Base-by-base conservation (phyloP, 2,329 filamentous ascomycete genomes). In the Ophiostoma perfectum region DNA sequence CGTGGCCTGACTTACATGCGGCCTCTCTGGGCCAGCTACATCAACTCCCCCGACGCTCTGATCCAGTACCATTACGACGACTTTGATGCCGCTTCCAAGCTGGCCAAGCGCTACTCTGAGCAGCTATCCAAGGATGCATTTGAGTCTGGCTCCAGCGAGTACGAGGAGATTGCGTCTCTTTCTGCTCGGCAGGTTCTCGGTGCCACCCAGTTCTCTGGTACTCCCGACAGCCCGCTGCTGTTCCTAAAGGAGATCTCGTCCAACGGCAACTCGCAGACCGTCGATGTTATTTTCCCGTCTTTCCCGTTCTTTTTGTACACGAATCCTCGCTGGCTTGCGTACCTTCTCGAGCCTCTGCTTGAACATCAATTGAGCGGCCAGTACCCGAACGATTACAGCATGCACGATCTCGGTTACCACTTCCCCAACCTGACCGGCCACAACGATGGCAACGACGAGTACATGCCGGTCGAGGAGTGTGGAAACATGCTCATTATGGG, bases 201-300 rank as follows among this genome's bases (percentile, higher is more conserved):
- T 11, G 91, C 89, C 3, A 91, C 89, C 14, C 87, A 86, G 71
- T 92, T 93, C 78, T 83, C 89, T 9, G 86, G 90, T 66, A 90
- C 90, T 42, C 84, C 88, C 2, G 84, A 91, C 2, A 82, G 85
- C 70, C 90, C 90, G 0, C 82, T 93, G 58, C 77, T 94, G 38
- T 94, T 94, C 78, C 79, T 93, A 70, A 94, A 95, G 74, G 91
- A 94, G 76, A 94, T 95, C 68, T 92, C 90, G 4, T 92, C 89
- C 6, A 90, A 93, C 74, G 91, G 91, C 5, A 93, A 95, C 74
- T 87, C 87, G 76, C 90, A 95, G 76, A 94, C 91, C 0, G 90
- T 94, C 18, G 91, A 93, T 78, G 90, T 95, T 65, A 93, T 95
- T 72, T 94, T 92, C 79, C 91, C 91, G 0, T 84, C 90, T 0